Evolutionary conservation across 148 eudicot species (phyloP).

Genomic region (Cornus suecica): DNA sequence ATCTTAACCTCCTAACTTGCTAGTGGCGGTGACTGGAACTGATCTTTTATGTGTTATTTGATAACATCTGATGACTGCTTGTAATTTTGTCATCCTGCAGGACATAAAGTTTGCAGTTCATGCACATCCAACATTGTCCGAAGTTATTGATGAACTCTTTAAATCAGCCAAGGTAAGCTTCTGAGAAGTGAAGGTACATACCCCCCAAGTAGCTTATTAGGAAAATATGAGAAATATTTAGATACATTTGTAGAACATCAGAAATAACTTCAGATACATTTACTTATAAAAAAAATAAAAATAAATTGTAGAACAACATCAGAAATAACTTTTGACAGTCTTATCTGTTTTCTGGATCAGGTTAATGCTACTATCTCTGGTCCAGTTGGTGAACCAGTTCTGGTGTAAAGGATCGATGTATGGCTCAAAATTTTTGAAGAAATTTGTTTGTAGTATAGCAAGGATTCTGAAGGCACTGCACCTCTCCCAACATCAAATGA

Average conservation of each 20-base stretch:
- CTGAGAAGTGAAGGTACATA: not conserved
- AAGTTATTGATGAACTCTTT: conserved; percentile 79
- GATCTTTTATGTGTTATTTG: not conserved
- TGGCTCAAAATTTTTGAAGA: conserved; percentile 4
- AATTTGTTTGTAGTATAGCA: conserved; percentile 28
- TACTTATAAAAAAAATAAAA: too few relatives aligned
- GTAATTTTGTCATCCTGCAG: conserved; percentile 31
- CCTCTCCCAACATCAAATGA: not conserved
- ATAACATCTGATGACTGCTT: not conserved
- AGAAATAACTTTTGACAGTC: not conserved
- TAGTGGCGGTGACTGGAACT: not conserved
- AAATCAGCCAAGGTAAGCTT: conserved; percentile 72
- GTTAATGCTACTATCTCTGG: conserved; percentile 48
- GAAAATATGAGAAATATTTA: not conserved
- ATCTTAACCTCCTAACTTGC: not conserved
- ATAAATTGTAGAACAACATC: not conserved
- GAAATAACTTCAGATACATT: too few relatives aligned
- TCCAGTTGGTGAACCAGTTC: conserved; percentile 51
- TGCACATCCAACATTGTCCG: conserved; percentile 90
- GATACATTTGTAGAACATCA: not conserved
- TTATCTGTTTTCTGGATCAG: conserved; percentile 25
- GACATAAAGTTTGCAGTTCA: conserved; percentile 84
- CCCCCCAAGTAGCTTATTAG: too few relatives aligned
- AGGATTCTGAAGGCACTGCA: conserved; percentile 15
- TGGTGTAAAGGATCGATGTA: conserved; percentile 36